Evolutionary conservation across 257 asterid species (phyloP), one percentile per base, ranked within the genome.

Genomic region (Capsicum chinense): DNA sequence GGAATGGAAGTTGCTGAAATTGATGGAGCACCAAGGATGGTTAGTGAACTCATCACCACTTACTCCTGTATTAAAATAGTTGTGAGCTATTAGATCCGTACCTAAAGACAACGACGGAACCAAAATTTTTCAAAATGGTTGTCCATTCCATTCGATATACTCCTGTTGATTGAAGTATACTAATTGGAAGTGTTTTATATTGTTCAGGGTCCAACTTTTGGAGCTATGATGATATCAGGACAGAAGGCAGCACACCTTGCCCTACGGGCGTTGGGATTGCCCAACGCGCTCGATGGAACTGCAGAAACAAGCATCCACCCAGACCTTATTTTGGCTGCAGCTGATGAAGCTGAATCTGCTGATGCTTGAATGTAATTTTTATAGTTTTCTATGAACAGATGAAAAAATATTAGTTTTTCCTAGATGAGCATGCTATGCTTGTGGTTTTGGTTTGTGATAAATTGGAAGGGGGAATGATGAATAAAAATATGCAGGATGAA

Each of bases 1-100:
- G 99, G 99, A 37, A 95, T 95, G 99, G 99, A 95, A 85, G 99
- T 95, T 54, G 99, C 99, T 1, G 99, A 95, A 58, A 95, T 95
- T 48, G 98, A 95, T 66, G 99, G 99, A 39, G 85, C 99, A 13
- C 99, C 99, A 7, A 90, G 99, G 90, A 95, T 95, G 99, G 99
- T 95, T 84, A 87, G 63, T 50, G 2, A 1, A 69, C 33, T 37
- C 12, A 3, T 4, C 5, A 56, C 11, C 1, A 44, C 37, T 14
- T 12, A 13, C 21, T 19, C 17, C 14, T 16, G 2, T 79, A 33
- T 52, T 52, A 15, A 47, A 71, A 5, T 74, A 50, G 4, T 10
- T 10, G 7, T n/a, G 67, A 13, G 7, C 15, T 5, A 9, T 62
- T 62, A 9, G 44, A 39, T 39, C 44, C 44, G 44, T 39, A 39